These are phyloP conservation scores for Dalbergia oliveri DNA, from an alignment of 306 rosid genomes.

Conservation along the genomic window DNA sequence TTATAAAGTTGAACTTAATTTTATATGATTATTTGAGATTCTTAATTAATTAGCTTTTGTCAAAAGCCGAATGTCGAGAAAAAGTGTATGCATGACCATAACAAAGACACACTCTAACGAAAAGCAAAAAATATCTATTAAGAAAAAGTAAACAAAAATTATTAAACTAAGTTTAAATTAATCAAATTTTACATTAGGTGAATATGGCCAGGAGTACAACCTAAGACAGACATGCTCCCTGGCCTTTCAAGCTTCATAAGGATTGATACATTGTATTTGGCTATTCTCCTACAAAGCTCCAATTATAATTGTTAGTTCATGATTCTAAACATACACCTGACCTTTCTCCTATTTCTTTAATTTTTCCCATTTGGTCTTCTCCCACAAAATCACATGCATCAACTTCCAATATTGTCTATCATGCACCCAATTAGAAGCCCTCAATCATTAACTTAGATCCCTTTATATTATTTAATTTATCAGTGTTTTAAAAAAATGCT, in stretches of 20 bases:
- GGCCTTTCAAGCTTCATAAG: slow-evolving; percentile 31
- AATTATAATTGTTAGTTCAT: slow-evolving; percentile 54
- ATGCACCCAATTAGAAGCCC: slow-evolving; percentile 44
- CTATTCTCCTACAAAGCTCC: slow-evolving; percentile 15
- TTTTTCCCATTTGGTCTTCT: slow-evolving; percentile 40
- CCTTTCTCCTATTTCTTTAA: slow-evolving; percentile 40
- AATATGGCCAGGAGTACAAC: slow-evolving; percentile 51
- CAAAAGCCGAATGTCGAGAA: not conserved
- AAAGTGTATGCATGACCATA: not conserved
- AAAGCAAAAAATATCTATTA: not conserved
- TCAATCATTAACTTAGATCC: slow-evolving; percentile 68
- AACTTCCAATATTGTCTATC: slow-evolving; percentile 48
- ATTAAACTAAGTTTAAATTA: slow-evolving; percentile 26
- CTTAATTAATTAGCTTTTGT: not conserved
- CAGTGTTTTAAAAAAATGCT: not conserved
- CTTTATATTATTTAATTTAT: slow-evolving; percentile 43
- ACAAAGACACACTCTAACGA: not conserved
- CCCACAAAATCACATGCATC: slow-evolving; percentile 61
- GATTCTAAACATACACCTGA: slow-evolving; percentile 50
- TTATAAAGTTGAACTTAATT: not conserved
- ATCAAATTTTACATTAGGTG: slow-evolving; percentile 45
- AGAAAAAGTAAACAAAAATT: not conserved
- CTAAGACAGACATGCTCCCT: slow-evolving; percentile 53
- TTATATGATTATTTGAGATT: not conserved
- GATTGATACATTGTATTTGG: slow-evolving; percentile 56